phyloP scores from a whole-genome alignment of 306 rosid genomes.

The Fagus sylvatica region DNA sequence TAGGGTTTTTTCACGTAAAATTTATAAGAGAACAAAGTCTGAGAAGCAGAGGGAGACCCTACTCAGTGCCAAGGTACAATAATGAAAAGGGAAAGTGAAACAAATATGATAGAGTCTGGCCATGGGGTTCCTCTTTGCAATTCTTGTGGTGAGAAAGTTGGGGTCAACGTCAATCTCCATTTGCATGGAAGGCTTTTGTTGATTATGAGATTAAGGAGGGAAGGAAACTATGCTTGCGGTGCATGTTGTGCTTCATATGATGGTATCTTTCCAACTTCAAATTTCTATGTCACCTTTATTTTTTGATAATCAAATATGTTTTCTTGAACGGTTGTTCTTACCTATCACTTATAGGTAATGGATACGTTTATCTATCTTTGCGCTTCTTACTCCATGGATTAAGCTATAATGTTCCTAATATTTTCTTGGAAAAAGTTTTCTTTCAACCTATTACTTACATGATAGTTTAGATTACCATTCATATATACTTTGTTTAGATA shows the following conservation, averaged over 20 bases:
- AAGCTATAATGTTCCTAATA: too few species aligned
- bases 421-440: too few species aligned
- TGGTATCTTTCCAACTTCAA: constrained; percentile 33
- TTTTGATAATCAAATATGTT: background rate
- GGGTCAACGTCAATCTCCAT: constrained; percentile 43
- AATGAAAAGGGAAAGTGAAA: constrained; percentile 18
- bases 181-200: constrained; percentile 66
- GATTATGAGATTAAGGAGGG: constrained; percentile 76
- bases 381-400: too few species aligned
- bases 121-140: constrained; percentile 57
- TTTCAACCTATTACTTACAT: too few species aligned
- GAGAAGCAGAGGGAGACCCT: constrained; percentile 22
- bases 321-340: background rate
- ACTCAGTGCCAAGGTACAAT: background rate
- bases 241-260: constrained; percentile 64
- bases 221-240: constrained; percentile 63
- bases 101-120: constrained; percentile 70
- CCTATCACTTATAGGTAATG: too few species aligned
- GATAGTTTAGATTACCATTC: too few species aligned
- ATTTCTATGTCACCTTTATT: background rate
- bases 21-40: background rate
- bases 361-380: too few species aligned
- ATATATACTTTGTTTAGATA: too few species aligned
- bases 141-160: constrained; percentile 79
- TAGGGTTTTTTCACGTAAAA: too few species aligned